Base-by-base conservation (phyloP, 2,329 filamentous ascomycete genomes). In the Colletotrichum graminicola region DNA sequence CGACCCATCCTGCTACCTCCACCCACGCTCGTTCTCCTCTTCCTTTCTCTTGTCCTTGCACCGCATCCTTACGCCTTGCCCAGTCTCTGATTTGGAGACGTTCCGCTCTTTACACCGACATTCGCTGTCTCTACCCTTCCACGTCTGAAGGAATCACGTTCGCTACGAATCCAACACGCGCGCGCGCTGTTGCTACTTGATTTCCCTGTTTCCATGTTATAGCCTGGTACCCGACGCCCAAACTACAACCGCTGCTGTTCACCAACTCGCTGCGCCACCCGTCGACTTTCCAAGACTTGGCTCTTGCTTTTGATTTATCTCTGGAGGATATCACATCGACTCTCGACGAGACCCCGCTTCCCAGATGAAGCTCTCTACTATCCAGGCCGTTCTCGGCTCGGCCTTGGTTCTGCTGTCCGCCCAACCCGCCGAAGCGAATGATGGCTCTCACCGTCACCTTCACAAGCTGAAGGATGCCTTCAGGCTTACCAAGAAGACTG, bases 301-400 rank as follows among this genome's bases (percentile, higher is more conserved):
- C 29, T 59, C 43, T 63, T 45, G 59, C 59, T 60, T 67, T 51
- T 62, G 12, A 23, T 41, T 57, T n/a, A 36, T 47, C 21, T 54
- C 32, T 57, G 52, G 60, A 61, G 36, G 60, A 67, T 41, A 61
- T 45, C 68, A 61, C 36, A 52, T 66, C 59, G 74, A 76, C 47
- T 69, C 65, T 56, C 51, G 55, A 62, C 41, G 64, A 67, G 52
- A 67, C 72, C 39, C 60, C 67, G 57, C 70, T 67, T 59, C 60
- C 76, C 80, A 77, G 74, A 91, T 90, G 89, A 90, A 86, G 82
- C 77, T 86, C 78, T 81, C 84, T 67, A 82, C 84, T 70, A 74
- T 88, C 72, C 83, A 86, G 74, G 81, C 84, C 78, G 83, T 84
- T 77, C 74, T 89, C 71, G 83, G 84, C 78, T 83, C 85, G 76